Evolutionary conservation across 106 monocot genomes (phyloP), one percentile per base, ranked within the genome.

Genomic region (Alisma plantagoaquatica): DNA sequence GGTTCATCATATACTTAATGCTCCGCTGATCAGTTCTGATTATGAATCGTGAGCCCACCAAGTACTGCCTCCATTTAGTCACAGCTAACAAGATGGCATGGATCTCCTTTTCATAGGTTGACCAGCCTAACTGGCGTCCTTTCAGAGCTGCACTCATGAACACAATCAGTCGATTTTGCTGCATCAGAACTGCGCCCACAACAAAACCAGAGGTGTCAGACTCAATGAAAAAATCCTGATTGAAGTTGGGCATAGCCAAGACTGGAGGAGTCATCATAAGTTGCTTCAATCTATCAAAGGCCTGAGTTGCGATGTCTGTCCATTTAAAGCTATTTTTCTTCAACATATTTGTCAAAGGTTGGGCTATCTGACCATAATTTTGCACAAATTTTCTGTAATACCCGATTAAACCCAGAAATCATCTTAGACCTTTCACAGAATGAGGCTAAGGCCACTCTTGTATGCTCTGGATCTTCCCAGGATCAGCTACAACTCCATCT

Each of bases 11-110:
- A 38, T 38, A 38, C 21, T 30, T 29, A 0, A 65, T 14, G 53
- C 64, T 65, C 24, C 18, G 8, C 22, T 63, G 63, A 20, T 63
- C 52, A 19, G 63, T 65, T 0, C 8, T 6, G 10, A 65, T 43
- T 14, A 45, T 44, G 23, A 65, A 65, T 3, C 10, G 2, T 2
- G 21, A 43, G 15, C 53, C 53, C 0, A 65, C 10, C 2, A 65
- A 30, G 30, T 54, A 65, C 1, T 45, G 0, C 53, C 64, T 44
- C 2, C 33, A 54, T 10, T 53, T 17, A 0, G 54, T 28, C 0
- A 10, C 41, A 2, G 29, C n/a, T n/a, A n/a, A 4, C 0, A 65
- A 4, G 20, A 65, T 53, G 0, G 0, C 44, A 12, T 29, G 14
- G 0, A 65, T 26, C 35, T 65, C 64, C 5, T 32, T 43, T 4